A percentile compares a stretch with the other conserved stretches of the same genome.
Conservation (phyloP, 768 basidiomycete species). For the Inosperma sp. region DNA sequence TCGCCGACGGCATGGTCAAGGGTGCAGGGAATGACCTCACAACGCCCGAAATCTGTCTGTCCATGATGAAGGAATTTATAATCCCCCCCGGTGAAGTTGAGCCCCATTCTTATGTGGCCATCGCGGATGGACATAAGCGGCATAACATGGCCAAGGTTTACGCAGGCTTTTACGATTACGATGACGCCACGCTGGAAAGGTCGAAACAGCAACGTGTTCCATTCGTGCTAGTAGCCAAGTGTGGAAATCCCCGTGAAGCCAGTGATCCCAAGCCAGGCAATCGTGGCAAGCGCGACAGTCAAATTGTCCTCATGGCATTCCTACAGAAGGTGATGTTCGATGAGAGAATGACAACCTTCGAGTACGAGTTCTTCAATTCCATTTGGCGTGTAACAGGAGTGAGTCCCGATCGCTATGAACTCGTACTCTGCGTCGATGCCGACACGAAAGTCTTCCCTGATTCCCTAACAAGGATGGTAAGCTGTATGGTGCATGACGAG, state of each 20-base stretch:
- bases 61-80: conserved; percentile 97
- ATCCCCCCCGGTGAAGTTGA: conserved; percentile 80
- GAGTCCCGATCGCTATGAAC: conserved; percentile 92
- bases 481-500: conserved; percentile 93
- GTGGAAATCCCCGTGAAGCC: conserved; percentile 88
- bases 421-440: conserved; percentile 93
- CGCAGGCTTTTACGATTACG: conserved; percentile 96
- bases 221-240: conserved; percentile 92
- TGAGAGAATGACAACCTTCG: conserved; percentile 99
- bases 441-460: conserved; percentile 99
- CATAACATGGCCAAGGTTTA: conserved; percentile 99
- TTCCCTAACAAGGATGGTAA: conserved; percentile 91
- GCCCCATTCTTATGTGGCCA: conserved; percentile 93
- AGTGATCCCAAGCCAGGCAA: conserved; percentile 93
- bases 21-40: conserved; percentile 85
- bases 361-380: conserved; percentile 99
- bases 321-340: conserved; percentile 99
- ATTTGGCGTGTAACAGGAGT: conserved; percentile 95
- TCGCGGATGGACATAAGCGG: conserved; percentile 98
- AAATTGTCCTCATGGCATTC: conserved; percentile 97
- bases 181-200: conserved; percentile 80
- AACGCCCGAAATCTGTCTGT: conserved; percentile 90
- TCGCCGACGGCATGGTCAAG: too few relatives aligned
- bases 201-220: conserved; percentile 97
- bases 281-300: conserved; percentile 97